A percentile compares a stretch with the other conserved stretches of the same genome.
These are phyloP conservation scores for Epipyxis sp. DNA, from an alignment of 108 stramenopile genomes.

Conservation along the genomic window DNA sequence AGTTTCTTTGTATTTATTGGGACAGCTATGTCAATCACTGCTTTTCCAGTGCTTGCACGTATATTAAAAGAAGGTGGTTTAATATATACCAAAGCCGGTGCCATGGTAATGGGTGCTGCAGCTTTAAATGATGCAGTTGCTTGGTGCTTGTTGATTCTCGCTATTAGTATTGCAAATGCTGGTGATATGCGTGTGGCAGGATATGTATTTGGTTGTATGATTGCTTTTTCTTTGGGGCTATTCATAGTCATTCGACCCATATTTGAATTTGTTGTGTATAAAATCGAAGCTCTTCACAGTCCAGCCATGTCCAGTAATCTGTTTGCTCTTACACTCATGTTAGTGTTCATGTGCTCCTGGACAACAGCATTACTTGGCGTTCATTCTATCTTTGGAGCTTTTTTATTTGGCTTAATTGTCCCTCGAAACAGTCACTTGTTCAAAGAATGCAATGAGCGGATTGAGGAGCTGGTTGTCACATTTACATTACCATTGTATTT, in stretches of 20 bases:
- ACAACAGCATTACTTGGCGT: constrained; percentile 30
- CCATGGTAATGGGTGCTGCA: constrained; percentile 38
- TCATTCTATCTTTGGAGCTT: constrained; percentile 48
- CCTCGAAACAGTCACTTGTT: constrained; percentile 28
- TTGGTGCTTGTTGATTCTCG: constrained; percentile 43
- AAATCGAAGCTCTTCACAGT: constrained; percentile 31
- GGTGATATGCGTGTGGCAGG: constrained; percentile 35
- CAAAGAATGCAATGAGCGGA: constrained; percentile 39
- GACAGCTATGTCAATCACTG: constrained; percentile 46
- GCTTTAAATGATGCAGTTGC: constrained; percentile 44
- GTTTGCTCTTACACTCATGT: not conserved
- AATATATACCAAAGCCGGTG: constrained; percentile 41
- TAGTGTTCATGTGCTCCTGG: constrained; percentile 30
- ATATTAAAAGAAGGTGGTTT: constrained; percentile 42
- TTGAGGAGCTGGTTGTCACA: constrained; percentile 41
- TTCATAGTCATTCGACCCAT: constrained; percentile 22
- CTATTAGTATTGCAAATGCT: constrained; percentile 39
- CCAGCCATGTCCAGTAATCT: not conserved
- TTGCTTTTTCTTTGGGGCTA: constrained; percentile 26
- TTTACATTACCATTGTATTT: constrained; percentile 46
- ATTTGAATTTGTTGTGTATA: constrained; percentile 30
- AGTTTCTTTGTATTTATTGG: constrained; percentile 39
- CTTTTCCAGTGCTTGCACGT: constrained; percentile 45
- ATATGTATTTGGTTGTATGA: constrained; percentile 38
- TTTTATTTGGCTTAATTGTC: constrained; percentile 42